Evolutionary conservation across 192 early-diverging fungal genomes (phyloP).

Genomic region (Diversispora eburnea): DNA sequence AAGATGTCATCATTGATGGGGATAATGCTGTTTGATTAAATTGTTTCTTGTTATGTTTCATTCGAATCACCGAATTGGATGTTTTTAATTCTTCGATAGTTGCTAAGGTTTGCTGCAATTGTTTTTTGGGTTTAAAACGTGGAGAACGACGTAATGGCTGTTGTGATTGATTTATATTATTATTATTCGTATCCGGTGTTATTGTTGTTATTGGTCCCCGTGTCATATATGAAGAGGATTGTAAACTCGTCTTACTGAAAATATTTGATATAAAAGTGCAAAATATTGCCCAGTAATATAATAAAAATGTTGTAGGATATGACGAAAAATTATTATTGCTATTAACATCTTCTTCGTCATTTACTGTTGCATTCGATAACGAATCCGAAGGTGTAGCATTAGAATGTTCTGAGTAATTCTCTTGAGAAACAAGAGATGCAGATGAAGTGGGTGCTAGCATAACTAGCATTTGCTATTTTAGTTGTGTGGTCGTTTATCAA

Average conservation of each 20-base stretch:
- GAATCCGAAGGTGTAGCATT: neutral
- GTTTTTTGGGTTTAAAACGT: conserved; percentile 17
- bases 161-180: conserved; percentile 10
- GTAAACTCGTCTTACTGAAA: conserved; percentile 18
- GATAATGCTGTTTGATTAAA: conserved; percentile 4
- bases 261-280: conserved; percentile 24
- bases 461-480: conserved; percentile 11
- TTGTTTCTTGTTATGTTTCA: conserved; percentile 7
- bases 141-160: conserved; percentile 14
- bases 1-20: conserved; percentile 7
- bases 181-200: neutral
- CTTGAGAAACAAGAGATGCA: conserved; percentile 21
- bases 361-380: conserved; percentile 19
- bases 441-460: conserved; percentile 5
- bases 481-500: neutral
- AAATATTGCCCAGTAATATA: conserved; percentile 25
- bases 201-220: neutral
- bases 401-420: neutral
- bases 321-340: conserved; percentile 13
- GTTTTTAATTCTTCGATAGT: neutral
- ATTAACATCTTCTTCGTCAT: neutral
- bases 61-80: neutral
- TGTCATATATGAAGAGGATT: no score
- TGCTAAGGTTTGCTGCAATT: conserved; percentile 16
- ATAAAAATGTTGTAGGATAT: conserved; percentile 10